Evolutionary conservation across 2,329 filamentous ascomycete species (phyloP).

Genomic region (Tolypocladium nubicola): DNA sequence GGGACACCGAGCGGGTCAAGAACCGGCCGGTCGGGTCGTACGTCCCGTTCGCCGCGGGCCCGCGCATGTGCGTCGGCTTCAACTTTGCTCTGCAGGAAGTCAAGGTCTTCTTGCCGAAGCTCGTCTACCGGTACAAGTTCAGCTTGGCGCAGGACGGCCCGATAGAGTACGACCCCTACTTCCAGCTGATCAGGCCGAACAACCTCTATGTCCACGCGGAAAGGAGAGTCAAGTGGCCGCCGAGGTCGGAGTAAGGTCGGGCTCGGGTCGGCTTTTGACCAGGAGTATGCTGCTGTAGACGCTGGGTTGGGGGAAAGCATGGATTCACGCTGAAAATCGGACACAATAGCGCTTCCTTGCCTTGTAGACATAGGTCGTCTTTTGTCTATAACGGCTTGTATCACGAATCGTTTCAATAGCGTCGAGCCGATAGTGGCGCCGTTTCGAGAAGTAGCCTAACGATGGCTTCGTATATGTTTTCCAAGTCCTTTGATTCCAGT

Average conservation of each 20-base stretch:
- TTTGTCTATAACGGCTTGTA: not conserved
- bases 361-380: not conserved
- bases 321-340: not conserved
- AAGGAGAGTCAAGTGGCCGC: slow-evolving; percentile 37
- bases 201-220: slow-evolving; percentile 27
- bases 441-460: too few relatives aligned
- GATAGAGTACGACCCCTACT: slow-evolving; percentile 49
- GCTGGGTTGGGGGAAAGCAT: not conserved
- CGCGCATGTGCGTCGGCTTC: slow-evolving; percentile 51
- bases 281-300: not conserved
- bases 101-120: slow-evolving; percentile 46
- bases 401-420: not conserved
- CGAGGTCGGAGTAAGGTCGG: slow-evolving; percentile 5
- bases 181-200: slow-evolving; percentile 38
- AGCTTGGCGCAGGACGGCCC: slow-evolving; percentile 35
- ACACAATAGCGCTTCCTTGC: not conserved
- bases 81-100: slow-evolving; percentile 53
- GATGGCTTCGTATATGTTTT: too few relatives aligned
- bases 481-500: too few relatives aligned
- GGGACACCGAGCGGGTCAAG: slow-evolving; percentile 38
- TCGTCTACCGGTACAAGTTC: slow-evolving; percentile 50
- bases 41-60: slow-evolving; percentile 47
- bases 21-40: slow-evolving; percentile 40
- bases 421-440: too few relatives aligned
- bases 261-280: not conserved